Conservation (phyloP, 192 early-diverging fungal genomes). For the Podila horticola region DNA sequence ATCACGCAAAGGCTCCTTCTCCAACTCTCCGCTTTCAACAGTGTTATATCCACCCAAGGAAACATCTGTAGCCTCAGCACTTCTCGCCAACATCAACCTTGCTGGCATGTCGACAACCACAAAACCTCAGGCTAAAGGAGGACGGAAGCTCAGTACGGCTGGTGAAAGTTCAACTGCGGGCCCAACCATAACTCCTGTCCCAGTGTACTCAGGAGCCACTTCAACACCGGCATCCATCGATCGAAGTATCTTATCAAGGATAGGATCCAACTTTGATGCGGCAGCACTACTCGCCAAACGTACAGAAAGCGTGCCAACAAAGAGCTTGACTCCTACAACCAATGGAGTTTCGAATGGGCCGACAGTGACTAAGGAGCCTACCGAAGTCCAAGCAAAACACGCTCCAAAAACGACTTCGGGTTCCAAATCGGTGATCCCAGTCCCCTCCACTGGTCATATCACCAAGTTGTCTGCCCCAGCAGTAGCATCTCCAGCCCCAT, state of each 20-base stretch:
- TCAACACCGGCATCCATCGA: conserved; percentile 11
- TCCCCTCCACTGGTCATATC: not conserved
- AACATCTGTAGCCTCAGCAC: not conserved
- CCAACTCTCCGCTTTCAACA: conserved; percentile 35
- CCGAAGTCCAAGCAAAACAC: not conserved
- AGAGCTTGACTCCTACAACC: not conserved
- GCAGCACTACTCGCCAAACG: conserved; percentile 29
- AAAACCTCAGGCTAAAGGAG: conserved; percentile 13
- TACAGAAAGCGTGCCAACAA: not conserved
- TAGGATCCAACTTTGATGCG: conserved; percentile 49
- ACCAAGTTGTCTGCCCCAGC: not conserved
- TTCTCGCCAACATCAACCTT: not conserved
- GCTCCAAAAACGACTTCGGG: not conserved
- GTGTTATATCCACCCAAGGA: conserved; percentile 34
- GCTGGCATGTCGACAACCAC: not conserved
- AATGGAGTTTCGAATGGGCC: conserved; percentile 7
- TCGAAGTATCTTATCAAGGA: conserved; percentile 42
- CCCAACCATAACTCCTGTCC: not conserved
- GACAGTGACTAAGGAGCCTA: not conserved
- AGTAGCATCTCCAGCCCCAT: not conserved
- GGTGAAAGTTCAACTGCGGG: not conserved
- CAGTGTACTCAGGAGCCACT: not conserved
- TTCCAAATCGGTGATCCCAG: not conserved
- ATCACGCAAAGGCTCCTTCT: conserved; percentile 43
- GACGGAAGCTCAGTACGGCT: conserved; percentile 26